Evolutionary conservation across 2,329 filamentous ascomycete species (phyloP).

Genomic region (Zasmidium citrigriseum): DNA sequence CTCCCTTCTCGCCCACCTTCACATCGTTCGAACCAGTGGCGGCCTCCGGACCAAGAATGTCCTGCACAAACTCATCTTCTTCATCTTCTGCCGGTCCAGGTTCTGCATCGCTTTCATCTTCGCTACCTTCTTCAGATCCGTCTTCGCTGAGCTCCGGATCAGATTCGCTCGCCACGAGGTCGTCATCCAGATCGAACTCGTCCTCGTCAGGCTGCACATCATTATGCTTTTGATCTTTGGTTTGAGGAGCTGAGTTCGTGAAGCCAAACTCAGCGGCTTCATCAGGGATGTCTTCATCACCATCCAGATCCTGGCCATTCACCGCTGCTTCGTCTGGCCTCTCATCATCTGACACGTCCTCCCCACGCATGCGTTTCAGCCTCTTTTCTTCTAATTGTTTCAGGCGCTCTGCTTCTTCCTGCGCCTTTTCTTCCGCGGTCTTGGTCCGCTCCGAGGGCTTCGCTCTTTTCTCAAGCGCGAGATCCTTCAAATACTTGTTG

Average conservation of each 20-base stretch:
- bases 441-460: constrained; percentile 85
- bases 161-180: constrained; percentile 75
- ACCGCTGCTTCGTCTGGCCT: constrained; percentile 38
- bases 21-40: constrained; percentile 24
- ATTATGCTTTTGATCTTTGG: constrained; percentile 35
- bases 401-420: constrained; percentile 74
- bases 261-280: constrained; percentile 65
- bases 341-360: constrained; percentile 67
- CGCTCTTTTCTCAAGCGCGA: constrained; percentile 82
- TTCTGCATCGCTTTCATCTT: constrained; percentile 17
- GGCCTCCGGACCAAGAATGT: constrained; percentile 38
- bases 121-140: constrained; percentile 6
- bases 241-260: constrained; percentile 55
- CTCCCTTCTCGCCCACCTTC: constrained; percentile 44
- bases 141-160: constrained; percentile 20
- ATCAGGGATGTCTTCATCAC: constrained; percentile 47
- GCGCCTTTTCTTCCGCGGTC: constrained; percentile 81
- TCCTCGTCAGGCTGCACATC: constrained; percentile 88
- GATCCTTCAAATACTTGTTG: constrained; percentile 76
- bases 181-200: constrained; percentile 87
- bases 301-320: constrained; percentile 27
- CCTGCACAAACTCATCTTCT: constrained; percentile 50
- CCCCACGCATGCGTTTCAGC: constrained; percentile 82
- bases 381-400: constrained; percentile 82
- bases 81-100: constrained; percentile 41